Evolutionary conservation across 805 yeast species (phyloP), one percentile per base, ranked within the genome.

Genomic region (Cyberlindnera galapagoensis): DNA sequence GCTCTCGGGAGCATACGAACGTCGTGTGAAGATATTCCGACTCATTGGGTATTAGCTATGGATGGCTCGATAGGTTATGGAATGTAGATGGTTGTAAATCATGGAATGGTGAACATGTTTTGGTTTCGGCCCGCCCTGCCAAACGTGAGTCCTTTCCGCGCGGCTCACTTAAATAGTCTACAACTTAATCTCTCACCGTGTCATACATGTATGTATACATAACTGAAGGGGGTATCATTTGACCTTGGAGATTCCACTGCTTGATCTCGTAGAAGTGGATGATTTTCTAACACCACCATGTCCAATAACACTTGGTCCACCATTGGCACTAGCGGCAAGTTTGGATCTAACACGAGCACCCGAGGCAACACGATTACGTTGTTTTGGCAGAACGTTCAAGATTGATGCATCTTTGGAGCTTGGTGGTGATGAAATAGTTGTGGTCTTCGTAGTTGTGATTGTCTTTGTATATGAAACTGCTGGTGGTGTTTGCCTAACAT

Each of bases 301-400:
- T 7, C 52, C 51, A 35, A 50, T 41, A 1, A 44, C 46, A 9
- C 43, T 38, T 13, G 19, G 25, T 12, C 29, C 31, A 15, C 10
- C 9, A 11, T 13, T 13, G 12, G 44, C 14, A 28, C 44, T 49
- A n/a, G 39, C 37, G 11, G 49, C 43, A 16, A 51, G 27, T 28
- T 51, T 51, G 22, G 47, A 43, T 48, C 55, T 52, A 15, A 51
- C 52, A 37, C 58, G 46, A 9, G 59, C 49, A 10, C 57, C 58
- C 2, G 54, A 47, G 9, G 53, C 27, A 12, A 41, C 42, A 35
- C 52, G 42, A 17, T 11, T 9, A 33, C 52, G 43, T 26, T 44
- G 50, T 33, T 50, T 52, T 25, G 54, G 55, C 22, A 52, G 9
- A 5, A 27, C 35, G n/a, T 38, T 39, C 22, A 35, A 28, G 11